phyloP scores from a whole-genome alignment of 805 yeast genomes.

The Jamesozyma lodderae region DNA sequence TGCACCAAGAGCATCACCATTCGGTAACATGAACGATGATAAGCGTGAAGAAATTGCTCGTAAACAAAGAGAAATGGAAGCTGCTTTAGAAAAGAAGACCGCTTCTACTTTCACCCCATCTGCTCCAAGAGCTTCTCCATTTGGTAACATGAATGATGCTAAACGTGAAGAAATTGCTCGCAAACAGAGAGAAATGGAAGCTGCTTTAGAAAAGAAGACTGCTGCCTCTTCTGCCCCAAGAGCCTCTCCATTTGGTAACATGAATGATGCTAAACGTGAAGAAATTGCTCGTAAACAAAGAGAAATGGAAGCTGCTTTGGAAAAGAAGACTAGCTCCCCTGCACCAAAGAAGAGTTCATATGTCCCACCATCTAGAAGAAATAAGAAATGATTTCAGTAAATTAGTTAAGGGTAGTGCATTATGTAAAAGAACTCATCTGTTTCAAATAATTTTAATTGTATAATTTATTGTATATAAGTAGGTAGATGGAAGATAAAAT shows the following conservation, averaged over 20 bases:
- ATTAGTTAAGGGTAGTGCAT: too few relatives aligned
- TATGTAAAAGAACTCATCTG: too few relatives aligned
- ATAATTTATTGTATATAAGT: neutral
- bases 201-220: slow-evolving; percentile 21
- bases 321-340: too few relatives aligned
- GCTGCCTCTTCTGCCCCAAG: slow-evolving; percentile 15
- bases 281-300: slow-evolving; percentile 34
- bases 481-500: neutral
- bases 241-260: slow-evolving; percentile 15
- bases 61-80: slow-evolving; percentile 34
- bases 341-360: slow-evolving; percentile 4
- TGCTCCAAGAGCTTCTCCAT: slow-evolving; percentile 12
- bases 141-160: slow-evolving; percentile 14
- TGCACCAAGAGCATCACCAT: slow-evolving; percentile 6
- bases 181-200: slow-evolving; percentile 36
- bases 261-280: slow-evolving; percentile 23
- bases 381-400: neutral
- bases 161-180: slow-evolving; percentile 32
- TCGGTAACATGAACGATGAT: slow-evolving; percentile 23
- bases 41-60: slow-evolving; percentile 27
- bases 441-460: too few relatives aligned
- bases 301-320: slow-evolving; percentile 33
- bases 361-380: slow-evolving; percentile 8
- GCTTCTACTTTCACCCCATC: slow-evolving; percentile 1
- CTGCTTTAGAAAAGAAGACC: slow-evolving; percentile 19